Base-by-base conservation (phyloP, 495 filamentous ascomycete species). In the Xeromyces bisporus region DNA sequence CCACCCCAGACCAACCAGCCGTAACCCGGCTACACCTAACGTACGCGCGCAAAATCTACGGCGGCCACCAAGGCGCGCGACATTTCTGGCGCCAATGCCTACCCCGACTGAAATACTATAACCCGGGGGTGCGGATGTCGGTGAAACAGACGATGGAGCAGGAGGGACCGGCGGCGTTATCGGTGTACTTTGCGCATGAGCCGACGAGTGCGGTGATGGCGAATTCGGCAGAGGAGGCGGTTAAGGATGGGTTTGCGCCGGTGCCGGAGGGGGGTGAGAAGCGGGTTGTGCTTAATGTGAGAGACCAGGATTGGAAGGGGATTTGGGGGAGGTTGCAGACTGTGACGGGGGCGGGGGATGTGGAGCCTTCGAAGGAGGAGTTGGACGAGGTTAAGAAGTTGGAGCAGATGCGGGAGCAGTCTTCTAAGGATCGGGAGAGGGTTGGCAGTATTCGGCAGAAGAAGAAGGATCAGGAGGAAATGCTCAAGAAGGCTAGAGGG, bases 41-140 rank as follows among this genome's bases (percentile, higher is more conserved):
- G 40, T 93, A 92, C 51, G 73, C 77, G 9, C 42, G 42, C 24
- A 75, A 67, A 40, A 64, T 71, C 33, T 51, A 60, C 34, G 38
- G 38, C 34, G 58, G 60, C 25, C 80, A 92, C 52, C 65, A 78
- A 47, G 87, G 87, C 15, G 72, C 89, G 20, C 77, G 80, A 35
- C 81, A 83, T 63, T 92, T 97, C 66, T 93, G 83, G 85, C 73
- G 69, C 29, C 55, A 71, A 23, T 77, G 70, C 42, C 73, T 97
- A 18, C 80, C 80, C 1, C 71, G 81, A 39, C 62, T 97, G 33
- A 93, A 97, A 64, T 96, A 76, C 62, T 78, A 89, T 62, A 97
- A 97, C 49, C 89, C 89, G 0, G 60, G 69, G 6, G 49, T 96
- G 10, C 67, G 71, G 10, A 87, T 96, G 73, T 75, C 78, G 21